phyloP scores from a whole-genome alignment of 768 basidiomycete species.

The Tephrocybe rancida region DNA sequence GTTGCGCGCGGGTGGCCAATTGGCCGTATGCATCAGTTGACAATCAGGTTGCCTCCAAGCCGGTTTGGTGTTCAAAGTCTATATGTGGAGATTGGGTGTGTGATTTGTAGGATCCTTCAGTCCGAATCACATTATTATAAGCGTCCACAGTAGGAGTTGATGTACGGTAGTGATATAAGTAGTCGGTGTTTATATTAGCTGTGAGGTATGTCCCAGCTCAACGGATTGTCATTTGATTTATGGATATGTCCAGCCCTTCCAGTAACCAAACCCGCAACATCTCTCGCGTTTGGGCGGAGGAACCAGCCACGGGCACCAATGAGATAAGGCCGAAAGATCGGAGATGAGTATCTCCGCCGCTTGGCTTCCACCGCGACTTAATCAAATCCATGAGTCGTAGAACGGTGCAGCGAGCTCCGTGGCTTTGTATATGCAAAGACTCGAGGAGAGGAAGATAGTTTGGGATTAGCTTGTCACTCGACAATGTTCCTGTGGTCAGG shows the following conservation, averaged over 20 bases:
- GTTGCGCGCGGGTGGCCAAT: too few relatives aligned
- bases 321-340: constrained; percentile 30
- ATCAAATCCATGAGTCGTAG: constrained; percentile 30
- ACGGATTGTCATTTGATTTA: constrained; percentile 2
- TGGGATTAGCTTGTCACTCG: not conserved
- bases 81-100: too few relatives aligned
- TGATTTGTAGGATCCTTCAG: too few relatives aligned
- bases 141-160: too few relatives aligned
- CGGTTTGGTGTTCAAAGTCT: too few relatives aligned
- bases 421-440: constrained; percentile 32
- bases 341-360: constrained; percentile 16
- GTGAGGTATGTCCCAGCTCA: too few relatives aligned
- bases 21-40: too few relatives aligned
- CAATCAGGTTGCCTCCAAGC: too few relatives aligned
- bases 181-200: too few relatives aligned
- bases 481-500: constrained; percentile 21
- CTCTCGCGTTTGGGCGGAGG: constrained; percentile 22
- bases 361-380: constrained; percentile 30
- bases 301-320: constrained; percentile 23
- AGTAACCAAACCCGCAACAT: constrained; percentile 22
- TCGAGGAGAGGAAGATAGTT: constrained; percentile 27
- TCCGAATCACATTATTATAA: too few relatives aligned
- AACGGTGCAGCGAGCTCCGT: constrained; percentile 32
- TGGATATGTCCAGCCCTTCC: constrained; percentile 27
- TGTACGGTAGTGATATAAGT: too few relatives aligned